Conservation (phyloP, 1,284 basidiomycete genomes). For the Boletus subluridellus region DNA sequence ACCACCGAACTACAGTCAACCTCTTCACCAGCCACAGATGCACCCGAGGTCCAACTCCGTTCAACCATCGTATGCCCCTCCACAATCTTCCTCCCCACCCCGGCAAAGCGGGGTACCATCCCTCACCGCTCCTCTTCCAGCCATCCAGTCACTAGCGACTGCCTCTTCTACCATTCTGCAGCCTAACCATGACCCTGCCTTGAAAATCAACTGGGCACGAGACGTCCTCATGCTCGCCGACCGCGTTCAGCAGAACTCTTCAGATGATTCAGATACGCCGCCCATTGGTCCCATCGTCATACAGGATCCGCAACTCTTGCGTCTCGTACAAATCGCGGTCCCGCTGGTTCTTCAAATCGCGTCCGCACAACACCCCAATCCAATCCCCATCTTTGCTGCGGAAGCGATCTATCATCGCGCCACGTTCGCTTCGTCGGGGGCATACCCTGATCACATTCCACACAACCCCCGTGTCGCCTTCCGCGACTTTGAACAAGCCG, state of each 20-base stretch:
- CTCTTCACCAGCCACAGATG: conserved; percentile 21
- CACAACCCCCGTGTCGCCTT: conserved; percentile 80
- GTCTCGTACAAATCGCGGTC: conserved; percentile 65
- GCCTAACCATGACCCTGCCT: conserved; percentile 50
- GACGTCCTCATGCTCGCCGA: conserved; percentile 81
- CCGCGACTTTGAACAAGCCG: conserved; percentile 81
- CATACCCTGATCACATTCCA: conserved; percentile 56
- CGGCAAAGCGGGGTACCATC: conserved; percentile 39
- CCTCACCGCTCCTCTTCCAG: conserved; percentile 64
- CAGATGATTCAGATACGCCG: conserved; percentile 39
- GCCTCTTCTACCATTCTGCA: conserved; percentile 48
- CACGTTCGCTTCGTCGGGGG: conserved; percentile 65
- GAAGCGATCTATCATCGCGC: conserved; percentile 78
- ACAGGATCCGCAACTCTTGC: conserved; percentile 58
- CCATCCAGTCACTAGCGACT: conserved; percentile 50
- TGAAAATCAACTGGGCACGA: conserved; percentile 71
- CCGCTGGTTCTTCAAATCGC: conserved; percentile 58
- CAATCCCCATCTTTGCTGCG: conserved; percentile 50
- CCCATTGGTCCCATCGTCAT: conserved; percentile 53
- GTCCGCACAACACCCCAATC: conserved; percentile 29
- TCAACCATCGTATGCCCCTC: conserved; percentile 28
- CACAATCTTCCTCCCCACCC: conserved; percentile 30
- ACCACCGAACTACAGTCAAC: conserved; percentile 14
- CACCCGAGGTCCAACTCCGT: conserved; percentile 17
- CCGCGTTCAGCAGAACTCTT: conserved; percentile 43